These are phyloP conservation scores for Astragalus membranaceus DNA, from an alignment of 306 rosid species.

Conservation along the genomic window DNA sequence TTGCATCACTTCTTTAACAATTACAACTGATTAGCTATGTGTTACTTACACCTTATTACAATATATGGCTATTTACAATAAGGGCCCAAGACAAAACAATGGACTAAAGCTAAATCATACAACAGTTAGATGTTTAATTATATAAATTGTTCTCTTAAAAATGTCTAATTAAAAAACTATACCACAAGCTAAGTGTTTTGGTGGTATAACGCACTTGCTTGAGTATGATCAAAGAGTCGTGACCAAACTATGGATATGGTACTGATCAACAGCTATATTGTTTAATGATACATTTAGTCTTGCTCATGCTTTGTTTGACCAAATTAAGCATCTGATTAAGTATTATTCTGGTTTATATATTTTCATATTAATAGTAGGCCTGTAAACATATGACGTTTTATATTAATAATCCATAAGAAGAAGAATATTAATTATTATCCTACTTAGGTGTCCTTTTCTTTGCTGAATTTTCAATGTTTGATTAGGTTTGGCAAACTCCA, in stretches of 20 bases:
- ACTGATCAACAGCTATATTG: not conserved
- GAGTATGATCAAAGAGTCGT: not conserved
- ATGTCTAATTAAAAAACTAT: no score
- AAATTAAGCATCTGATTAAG: constrained; percentile 4
- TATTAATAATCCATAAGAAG: not conserved
- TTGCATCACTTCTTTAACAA: no score
- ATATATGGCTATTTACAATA: no score
- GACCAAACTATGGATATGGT: constrained; percentile 20
- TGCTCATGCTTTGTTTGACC: constrained; percentile 9
- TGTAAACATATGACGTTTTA: not conserved
- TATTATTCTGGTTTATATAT: not conserved
- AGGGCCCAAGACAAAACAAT: no score
- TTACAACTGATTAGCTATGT: no score
- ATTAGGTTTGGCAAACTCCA: constrained; percentile 23
- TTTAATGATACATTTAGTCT: not conserved
- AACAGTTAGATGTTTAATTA: no score
- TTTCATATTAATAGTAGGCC: constrained; percentile 6
- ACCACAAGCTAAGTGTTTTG: not conserved
- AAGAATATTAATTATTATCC: not conserved
- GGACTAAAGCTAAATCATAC: no score
- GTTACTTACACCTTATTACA: no score
- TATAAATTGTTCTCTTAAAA: no score
- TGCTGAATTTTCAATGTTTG: constrained; percentile 5
- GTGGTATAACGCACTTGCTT: not conserved
- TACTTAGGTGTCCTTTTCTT: constrained; percentile 14